Evolutionary conservation across 768 basidiomycete genomes (phyloP), one percentile per base, ranked within the genome.

Genomic region (Albatrellus ellisii): DNA sequence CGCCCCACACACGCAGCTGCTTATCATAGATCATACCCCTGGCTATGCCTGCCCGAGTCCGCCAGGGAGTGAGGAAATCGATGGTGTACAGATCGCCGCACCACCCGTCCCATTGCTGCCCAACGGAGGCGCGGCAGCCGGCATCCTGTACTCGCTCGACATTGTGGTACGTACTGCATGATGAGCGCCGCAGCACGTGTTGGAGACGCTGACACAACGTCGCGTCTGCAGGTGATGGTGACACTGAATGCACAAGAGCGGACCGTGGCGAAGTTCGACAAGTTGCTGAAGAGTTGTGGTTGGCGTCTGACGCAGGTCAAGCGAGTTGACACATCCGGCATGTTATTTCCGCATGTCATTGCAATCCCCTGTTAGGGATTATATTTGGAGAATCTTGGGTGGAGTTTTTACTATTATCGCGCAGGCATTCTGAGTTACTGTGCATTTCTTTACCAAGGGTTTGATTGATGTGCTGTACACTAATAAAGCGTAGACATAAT

Each of bases 241-340:
- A 36, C 59, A 25, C 64, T 58, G 50, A 66, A 66, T 40, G 57
- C 59, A 2, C 59, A 62, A 36, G 66, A 68, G 41, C 57, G 67
- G 9, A 67, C 64, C 0, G 48, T 61, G 18, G 45, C 42, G 1
- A 59, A 67, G 40, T 52, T 64, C 17, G 47, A 48, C 1, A 43
- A 46, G 9, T 52, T 67, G 4, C 46, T 62, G 4, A 43, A 42
- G 1, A 46, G 42, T 25, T 49, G 58, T 1, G 65, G 66, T 5
- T 68, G 65, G 64, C 55, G 56, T 40, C 24, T 65, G 12, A 18
- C 22, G 41, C 20, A 36, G 35, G 24, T 36, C 20, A 36, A 36
- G 35, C 35, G 35, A 18, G 24, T 22, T 18, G 35, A 36, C 20
- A 18, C 35, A 22, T 22, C 24, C 0, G 35, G 35, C 1, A 22